A percentile compares a stretch with the other conserved stretches of the same genome.
Conservation (phyloP, 2,329 filamentous ascomycete species). For the Fusarium caatingaense region DNA sequence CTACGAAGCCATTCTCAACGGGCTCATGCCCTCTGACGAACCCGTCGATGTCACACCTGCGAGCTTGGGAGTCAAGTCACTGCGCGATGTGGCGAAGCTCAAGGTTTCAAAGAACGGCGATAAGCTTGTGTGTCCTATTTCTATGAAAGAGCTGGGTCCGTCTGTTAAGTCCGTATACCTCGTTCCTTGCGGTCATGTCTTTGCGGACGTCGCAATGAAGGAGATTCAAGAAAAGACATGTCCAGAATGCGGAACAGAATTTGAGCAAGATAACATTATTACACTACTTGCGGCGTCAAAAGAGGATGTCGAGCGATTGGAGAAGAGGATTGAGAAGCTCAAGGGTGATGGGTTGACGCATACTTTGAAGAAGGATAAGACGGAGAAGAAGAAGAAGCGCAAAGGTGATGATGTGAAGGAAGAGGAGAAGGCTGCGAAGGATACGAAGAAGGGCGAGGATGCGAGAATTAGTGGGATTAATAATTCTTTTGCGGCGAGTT, state of each 20-base stretch:
- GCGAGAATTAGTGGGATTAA: slow-evolving; percentile 75
- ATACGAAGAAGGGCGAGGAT: slow-evolving; percentile 21
- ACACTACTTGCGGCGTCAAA: slow-evolving; percentile 79
- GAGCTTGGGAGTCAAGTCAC: slow-evolving; percentile 74
- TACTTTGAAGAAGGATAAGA: slow-evolving; percentile 84
- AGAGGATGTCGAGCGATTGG: slow-evolving; percentile 75
- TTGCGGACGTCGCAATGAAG: slow-evolving; percentile 85
- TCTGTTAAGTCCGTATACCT: slow-evolving; percentile 85
- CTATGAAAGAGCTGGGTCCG: slow-evolving; percentile 85
- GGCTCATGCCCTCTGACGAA: slow-evolving; percentile 68
- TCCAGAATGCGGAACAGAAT: slow-evolving; percentile 80
- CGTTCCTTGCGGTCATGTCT: slow-evolving; percentile 95
- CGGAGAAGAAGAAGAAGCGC: slow-evolving; percentile 77
- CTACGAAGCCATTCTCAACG: slow-evolving; percentile 86
- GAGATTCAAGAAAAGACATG: slow-evolving; percentile 75
- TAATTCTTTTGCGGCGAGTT: slow-evolving; percentile 83
- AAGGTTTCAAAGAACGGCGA: slow-evolving; percentile 70
- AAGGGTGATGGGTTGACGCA: slow-evolving; percentile 81
- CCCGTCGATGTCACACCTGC: slow-evolving; percentile 61
- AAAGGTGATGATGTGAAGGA: slow-evolving; percentile 54
- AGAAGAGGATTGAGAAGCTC: slow-evolving; percentile 75
- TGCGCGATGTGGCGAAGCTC: slow-evolving; percentile 89
- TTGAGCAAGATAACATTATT: slow-evolving; percentile 81
- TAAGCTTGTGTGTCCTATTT: slow-evolving; percentile 86
- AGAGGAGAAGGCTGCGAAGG: slow-evolving; percentile 63